phyloP scores from a whole-genome alignment of 73 alveolate species.

The Tetrahymena thermophila region DNA sequence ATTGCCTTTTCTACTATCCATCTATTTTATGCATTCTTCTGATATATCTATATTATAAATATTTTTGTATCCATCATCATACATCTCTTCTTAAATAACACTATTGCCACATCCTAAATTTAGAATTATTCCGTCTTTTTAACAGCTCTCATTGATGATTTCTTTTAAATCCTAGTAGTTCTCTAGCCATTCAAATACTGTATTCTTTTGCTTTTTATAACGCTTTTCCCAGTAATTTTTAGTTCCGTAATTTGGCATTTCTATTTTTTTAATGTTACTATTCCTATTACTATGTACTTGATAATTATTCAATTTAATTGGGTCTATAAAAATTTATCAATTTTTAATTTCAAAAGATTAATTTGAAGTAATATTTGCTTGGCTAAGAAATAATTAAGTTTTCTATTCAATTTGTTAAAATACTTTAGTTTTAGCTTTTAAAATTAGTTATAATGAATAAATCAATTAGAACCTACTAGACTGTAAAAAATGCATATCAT shows the following conservation, averaged over 20 bases:
- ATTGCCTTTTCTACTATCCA: slow-evolving; percentile 74
- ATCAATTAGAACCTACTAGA: neutral
- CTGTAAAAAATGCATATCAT: neutral
- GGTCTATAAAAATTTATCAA: neutral
- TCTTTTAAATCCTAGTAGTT: slow-evolving; percentile 68
- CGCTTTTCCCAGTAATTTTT: slow-evolving; percentile 81
- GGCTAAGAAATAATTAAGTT: neutral
- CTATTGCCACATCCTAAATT: slow-evolving; percentile 95
- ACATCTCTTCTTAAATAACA: slow-evolving; percentile 85
- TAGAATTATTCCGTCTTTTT: slow-evolving; percentile 62
- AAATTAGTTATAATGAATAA: neutral
- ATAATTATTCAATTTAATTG: too few species aligned
- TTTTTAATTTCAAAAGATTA: neutral
- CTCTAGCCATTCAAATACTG: slow-evolving; percentile 89
- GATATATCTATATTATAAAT: slow-evolving; percentile 85
- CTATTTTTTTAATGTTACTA: neutral
- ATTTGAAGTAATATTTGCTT: neutral
- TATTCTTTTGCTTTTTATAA: slow-evolving; percentile 59
- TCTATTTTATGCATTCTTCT: slow-evolving; percentile 72
- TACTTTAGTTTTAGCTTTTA: neutral
- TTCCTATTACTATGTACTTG: neutral
- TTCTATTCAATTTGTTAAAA: neutral
- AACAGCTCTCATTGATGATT: slow-evolving; percentile 42
- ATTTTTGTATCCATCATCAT: slow-evolving; percentile 88
- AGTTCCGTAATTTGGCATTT: slow-evolving; percentile 93